Conservation (phyloP, 2,329 filamentous ascomycete genomes). For the Trichoderma polysporum region DNA sequence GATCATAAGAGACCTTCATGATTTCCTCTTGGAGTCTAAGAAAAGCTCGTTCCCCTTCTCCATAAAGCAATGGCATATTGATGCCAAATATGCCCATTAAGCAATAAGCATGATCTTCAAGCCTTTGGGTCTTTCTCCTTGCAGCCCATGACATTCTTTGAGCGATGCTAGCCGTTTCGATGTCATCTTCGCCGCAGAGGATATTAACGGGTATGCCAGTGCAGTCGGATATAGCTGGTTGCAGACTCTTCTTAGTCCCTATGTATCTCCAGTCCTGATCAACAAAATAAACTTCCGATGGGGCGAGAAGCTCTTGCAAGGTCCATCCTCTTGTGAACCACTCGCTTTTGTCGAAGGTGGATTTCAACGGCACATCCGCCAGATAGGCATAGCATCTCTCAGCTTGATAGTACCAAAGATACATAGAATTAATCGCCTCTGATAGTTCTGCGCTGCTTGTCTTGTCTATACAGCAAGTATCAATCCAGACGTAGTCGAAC, state of each 20-base stretch:
- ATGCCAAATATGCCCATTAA: slow-evolving; percentile 33
- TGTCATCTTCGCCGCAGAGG: slow-evolving; percentile 6
- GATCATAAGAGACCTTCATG: slow-evolving; percentile 5
- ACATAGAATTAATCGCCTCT: slow-evolving; percentile 17
- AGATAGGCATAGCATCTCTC: slow-evolving; percentile 3
- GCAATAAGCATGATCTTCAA: slow-evolving; percentile 33
- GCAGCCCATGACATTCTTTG: slow-evolving; percentile 31
- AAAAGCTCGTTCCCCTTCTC: slow-evolving; percentile 30
- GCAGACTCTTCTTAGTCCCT: neutral
- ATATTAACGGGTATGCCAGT: slow-evolving; percentile 6
- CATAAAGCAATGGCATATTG: slow-evolving; percentile 35
- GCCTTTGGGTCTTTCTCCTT: slow-evolving; percentile 26
- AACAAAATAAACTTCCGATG: neutral
- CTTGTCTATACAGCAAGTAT: slow-evolving; percentile 4
- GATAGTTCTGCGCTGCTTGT: neutral
- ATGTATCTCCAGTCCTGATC: neutral
- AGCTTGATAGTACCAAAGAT: neutral
- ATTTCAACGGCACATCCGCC: neutral
- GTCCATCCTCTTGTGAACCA: slow-evolving; percentile 15
- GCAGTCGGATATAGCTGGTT: slow-evolving; percentile 1
- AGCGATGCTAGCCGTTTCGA: slow-evolving; percentile 20
- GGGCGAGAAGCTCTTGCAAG: slow-evolving; percentile 8
- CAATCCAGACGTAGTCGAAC: slow-evolving; percentile 8
- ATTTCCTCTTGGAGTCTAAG: slow-evolving; percentile 22
- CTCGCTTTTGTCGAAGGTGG: neutral